Conservation (phyloP, 163 green algal genomes). For the Prototheca cutis region DNA sequence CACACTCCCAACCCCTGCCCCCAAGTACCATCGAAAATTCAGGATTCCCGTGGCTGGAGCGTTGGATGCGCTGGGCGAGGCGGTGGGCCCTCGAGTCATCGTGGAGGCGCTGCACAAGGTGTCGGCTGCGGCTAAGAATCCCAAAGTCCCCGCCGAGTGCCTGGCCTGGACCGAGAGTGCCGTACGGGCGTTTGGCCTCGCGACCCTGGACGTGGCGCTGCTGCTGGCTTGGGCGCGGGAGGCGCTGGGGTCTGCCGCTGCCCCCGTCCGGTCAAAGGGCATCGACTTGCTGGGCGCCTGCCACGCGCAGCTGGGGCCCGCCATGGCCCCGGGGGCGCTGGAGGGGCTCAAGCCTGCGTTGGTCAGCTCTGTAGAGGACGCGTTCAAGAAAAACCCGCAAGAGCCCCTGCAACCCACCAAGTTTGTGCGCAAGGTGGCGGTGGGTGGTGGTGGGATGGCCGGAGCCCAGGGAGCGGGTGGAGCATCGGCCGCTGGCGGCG, state of each 20-base stretch:
- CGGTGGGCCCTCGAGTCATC: constrained; percentile 74
- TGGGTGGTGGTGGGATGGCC: too few relatives aligned
- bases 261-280: constrained; percentile 58
- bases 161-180: constrained; percentile 69
- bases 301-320: constrained; percentile 56
- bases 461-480: not conserved
- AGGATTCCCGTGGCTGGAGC: constrained; percentile 39
- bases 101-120: constrained; percentile 68
- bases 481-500: not conserved
- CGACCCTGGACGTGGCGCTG: constrained; percentile 47
- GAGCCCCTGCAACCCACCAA: not conserved
- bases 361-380: constrained; percentile 71
- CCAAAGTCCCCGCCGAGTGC: constrained; percentile 84
- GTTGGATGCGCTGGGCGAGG: constrained; percentile 61
- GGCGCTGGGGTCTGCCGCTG: constrained; percentile 71
- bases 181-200: constrained; percentile 75
- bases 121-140: constrained; percentile 80
- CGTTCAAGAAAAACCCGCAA: constrained; percentile 63
- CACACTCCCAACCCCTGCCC: not conserved
- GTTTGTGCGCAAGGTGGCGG: too few relatives aligned
- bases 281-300: constrained; percentile 67
- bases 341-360: constrained; percentile 84
- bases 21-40: not conserved
- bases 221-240: constrained; percentile 77
- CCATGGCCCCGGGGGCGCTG: constrained; percentile 44